Base-by-base conservation (phyloP, 2,329 filamentous ascomycete genomes). In the Botryotinia convoluta region DNA sequence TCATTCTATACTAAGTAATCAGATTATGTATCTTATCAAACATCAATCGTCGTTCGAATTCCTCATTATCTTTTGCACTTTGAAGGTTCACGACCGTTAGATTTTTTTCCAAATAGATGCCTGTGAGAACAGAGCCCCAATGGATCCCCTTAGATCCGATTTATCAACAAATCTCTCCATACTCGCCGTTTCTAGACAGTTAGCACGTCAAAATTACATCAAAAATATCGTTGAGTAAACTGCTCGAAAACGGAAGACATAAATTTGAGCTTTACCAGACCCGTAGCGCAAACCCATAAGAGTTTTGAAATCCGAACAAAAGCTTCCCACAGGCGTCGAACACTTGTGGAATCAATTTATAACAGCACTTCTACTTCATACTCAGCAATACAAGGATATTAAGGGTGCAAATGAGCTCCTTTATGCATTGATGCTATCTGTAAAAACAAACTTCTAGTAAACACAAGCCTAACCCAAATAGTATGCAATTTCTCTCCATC, bases 141-240 rank as follows among this genome's bases (percentile, higher is more conserved):
- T 62, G 35, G 14, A 37, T 39, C 12, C 26, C 26, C 37, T 39
- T 16, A n/a, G 8, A 9, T n/a, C 5, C 22, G 14, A 8, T 42
- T 16, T 9, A 62, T 62, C 14, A n/a, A 14, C 1, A 35, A 62
- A 22, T n/a, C 7, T 8, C 26, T 16, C 7, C 1, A 42, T 18
- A n/a, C 1, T 16, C 14, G 26, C 3, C 7, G 8, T 39, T n/a
- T 42, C 0, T 4, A 26, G 7, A 26, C 2, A 16, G 3, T 42
- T 5, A 4, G 14, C 1, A 0, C 35, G 0, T n/a, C 35, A 42
- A n/a, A n/a, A 2, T 18, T n/a, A n/a, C 22, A 42, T 26, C 22
- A 9, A 16, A 16, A 4, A 2, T 2, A n/a, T 7, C 1, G 22
- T 9, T 2, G 3, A 32, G 1, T 57, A 32, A 1, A 6, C 22